Evolutionary conservation across 2,329 filamentous ascomycete genomes (phyloP).

Genomic region (Trichoderma sp.): DNA sequence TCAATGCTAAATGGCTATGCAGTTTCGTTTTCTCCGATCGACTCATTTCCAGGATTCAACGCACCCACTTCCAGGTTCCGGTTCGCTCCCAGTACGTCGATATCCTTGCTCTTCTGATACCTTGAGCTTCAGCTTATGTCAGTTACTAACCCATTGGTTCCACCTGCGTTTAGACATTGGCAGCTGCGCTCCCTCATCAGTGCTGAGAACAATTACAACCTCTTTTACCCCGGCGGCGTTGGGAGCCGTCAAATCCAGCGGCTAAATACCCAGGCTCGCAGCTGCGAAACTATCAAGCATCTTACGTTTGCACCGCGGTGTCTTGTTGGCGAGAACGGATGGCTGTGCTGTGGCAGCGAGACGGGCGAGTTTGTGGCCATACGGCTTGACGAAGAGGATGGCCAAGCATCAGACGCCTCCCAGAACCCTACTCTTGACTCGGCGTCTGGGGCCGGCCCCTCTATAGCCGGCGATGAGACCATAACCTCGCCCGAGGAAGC

Average conservation of each 20-base stretch:
- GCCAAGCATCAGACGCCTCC: slow-evolving; percentile 30
- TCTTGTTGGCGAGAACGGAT: slow-evolving; percentile 81
- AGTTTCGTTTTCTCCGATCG: slow-evolving; percentile 68
- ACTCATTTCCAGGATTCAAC: slow-evolving; percentile 60
- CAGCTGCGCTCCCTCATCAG: slow-evolving; percentile 90
- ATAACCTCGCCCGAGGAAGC: slow-evolving; percentile 11
- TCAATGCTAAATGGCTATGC: slow-evolving; percentile 17
- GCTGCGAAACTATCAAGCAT: slow-evolving; percentile 71
- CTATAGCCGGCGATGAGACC: background rate
- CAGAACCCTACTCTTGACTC: slow-evolving; percentile 35
- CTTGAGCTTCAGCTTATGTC: background rate
- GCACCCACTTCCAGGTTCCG: slow-evolving; percentile 67
- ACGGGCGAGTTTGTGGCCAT: slow-evolving; percentile 85
- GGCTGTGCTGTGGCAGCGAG: slow-evolving; percentile 88
- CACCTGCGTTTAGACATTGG: slow-evolving; percentile 64
- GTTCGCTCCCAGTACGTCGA: slow-evolving; percentile 65
- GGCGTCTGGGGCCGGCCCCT: slow-evolving; percentile 31
- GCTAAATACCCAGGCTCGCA: slow-evolving; percentile 68
- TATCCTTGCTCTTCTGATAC: background rate
- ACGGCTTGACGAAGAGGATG: slow-evolving; percentile 53
- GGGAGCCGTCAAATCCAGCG: slow-evolving; percentile 67
- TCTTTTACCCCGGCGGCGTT: slow-evolving; percentile 81
- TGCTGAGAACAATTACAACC: slow-evolving; percentile 70
- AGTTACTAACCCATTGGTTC: slow-evolving; percentile 4
- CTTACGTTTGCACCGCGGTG: slow-evolving; percentile 79